Base-by-base conservation (phyloP, 2,329 filamentous ascomycete genomes). In the Cadophora gregata region DNA sequence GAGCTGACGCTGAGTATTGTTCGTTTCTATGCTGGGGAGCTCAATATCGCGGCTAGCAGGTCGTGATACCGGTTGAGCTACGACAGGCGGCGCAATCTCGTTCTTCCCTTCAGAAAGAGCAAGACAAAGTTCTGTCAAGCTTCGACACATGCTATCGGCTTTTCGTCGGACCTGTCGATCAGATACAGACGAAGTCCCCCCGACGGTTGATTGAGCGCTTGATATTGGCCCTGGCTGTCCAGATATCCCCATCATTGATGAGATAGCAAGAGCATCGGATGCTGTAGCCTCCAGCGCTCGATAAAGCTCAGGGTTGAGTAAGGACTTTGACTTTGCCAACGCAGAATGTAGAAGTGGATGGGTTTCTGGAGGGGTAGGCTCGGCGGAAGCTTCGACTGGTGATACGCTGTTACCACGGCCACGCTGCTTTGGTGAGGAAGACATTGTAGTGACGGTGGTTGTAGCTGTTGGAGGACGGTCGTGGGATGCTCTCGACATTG, bases 401-500 rank as follows among this genome's bases (percentile, higher is more conserved):
- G 84, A 79, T 45, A 77, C 73, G 56, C 76, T 79, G 65, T 81
- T 85, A 9, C 81, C 80, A 66, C 88, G 86, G 24, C 83, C 83
- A 73, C 91, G 88, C 36, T 62, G 60, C 76, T 94, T 95, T 0
- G 96, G 96, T 0, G 95, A 97, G 1, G 90, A 92, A 7, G 94
- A 97, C 74, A 97, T 86, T 1, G 94, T 97, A 0, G 96, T 98
- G 6, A 92, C 89, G 16, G 92, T 93, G 0, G 96, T 98, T 9
- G 92, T 95, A 53, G 96, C 96, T 7, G 96, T 98, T 19, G 90
- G 88, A 4, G 96, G 96, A 66, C 96, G 86, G 67, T 98, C 95
- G 42, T 90, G 90, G 12, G 76, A 74, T 5, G 72, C 75, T 29
- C 74, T 70, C 5, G 90, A 90, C 76, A 94, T 90, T 1, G 92